Evolutionary conservation across 768 basidiomycete genomes (phyloP), one percentile per base, ranked within the genome.

Genomic region (Boletellus ananas): DNA sequence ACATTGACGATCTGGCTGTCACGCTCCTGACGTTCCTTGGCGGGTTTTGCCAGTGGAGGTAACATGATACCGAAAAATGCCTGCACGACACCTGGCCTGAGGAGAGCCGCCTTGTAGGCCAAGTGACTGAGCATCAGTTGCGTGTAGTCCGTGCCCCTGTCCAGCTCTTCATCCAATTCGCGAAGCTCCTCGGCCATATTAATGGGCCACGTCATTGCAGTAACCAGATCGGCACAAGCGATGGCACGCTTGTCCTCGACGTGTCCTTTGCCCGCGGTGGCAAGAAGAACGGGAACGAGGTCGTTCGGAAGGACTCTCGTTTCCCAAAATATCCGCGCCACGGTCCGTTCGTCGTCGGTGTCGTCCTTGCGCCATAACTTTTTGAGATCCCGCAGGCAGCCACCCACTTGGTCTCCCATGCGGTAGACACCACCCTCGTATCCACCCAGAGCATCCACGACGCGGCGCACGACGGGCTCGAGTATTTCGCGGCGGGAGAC

Each of bases 191-290:
- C 89, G 1, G 92, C 89, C 55, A 98, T 75, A 68, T 98, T 91
- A 47, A 99, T 95, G 1, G 96, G 96, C 96, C 96, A 99, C 1
- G 95, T 98, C 90, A 99, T 90, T 0, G 94, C 94, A 0, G 92
- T 90, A 65, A 98, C 85, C 20, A 99, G 74, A 64, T 98, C 96
- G 8, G 84, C 85, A 55, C 85, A 87, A 1, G 85, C 81, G 23
- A 95, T 79, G 0, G 90, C 91, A 42, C 89, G 76, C 58, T 85
- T 88, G 68, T 93, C 89, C 56, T 91, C 89, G 29, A 87, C 83
- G 18, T 75, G 68, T 0, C 89, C 89, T 45, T 81, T 80, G 11
- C 89, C 88, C 1, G 89, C 87, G 0, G 90, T 93, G 51, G 79
- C 79, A 43, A 90, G 75, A 12, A 98, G 74, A 47, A 97, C 87